Percentiles rank a stretch among this genome's conserved stretches.
phyloP scores from a whole-genome alignment of 352 stramenopile genomes.

The Phytophthora litchii region DNA sequence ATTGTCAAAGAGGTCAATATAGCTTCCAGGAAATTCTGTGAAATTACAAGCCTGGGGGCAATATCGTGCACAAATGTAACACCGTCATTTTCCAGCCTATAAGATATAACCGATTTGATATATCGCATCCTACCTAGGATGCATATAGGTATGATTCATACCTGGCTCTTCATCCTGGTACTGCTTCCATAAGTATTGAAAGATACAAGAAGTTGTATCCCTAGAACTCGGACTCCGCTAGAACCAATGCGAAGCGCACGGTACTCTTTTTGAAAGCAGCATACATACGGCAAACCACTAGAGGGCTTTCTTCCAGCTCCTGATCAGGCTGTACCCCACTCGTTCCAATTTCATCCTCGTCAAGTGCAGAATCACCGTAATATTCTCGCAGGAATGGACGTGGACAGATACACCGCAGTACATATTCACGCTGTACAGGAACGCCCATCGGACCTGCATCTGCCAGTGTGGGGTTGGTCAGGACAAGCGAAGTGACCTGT shows the following conservation, averaged over 20 bases:
- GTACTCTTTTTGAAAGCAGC: slow-evolving; percentile 77
- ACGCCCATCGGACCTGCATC: slow-evolving; percentile 26
- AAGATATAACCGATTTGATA: no score
- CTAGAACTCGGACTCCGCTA: slow-evolving; percentile 83
- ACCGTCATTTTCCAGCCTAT: no score
- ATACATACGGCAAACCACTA: slow-evolving; percentile 85
- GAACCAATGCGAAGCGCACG: slow-evolving; percentile 71
- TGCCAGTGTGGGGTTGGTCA: slow-evolving; percentile 48
- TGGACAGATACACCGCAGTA: slow-evolving; percentile 75
- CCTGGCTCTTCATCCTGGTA: no score
- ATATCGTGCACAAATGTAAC: no score
- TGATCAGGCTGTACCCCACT: slow-evolving; percentile 19
- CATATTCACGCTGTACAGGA: slow-evolving; percentile 73
- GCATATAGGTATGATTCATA: no score
- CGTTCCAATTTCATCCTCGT: slow-evolving; percentile 28
- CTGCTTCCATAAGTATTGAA: no score
- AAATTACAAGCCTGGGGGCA: no score
- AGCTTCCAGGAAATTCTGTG: no score
- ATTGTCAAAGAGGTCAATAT: slow-evolving; percentile 17
- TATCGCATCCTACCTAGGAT: no score
- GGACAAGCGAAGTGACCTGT: slow-evolving; percentile 45
- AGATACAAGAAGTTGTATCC: not conserved
- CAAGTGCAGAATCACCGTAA: slow-evolving; percentile 20
- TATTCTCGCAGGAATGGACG: slow-evolving; percentile 70
- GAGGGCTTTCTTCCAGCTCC: slow-evolving; percentile 56